phyloP scores from a whole-genome alignment of 352 stramenopile species.

The Pythium aphanidermatum region DNA sequence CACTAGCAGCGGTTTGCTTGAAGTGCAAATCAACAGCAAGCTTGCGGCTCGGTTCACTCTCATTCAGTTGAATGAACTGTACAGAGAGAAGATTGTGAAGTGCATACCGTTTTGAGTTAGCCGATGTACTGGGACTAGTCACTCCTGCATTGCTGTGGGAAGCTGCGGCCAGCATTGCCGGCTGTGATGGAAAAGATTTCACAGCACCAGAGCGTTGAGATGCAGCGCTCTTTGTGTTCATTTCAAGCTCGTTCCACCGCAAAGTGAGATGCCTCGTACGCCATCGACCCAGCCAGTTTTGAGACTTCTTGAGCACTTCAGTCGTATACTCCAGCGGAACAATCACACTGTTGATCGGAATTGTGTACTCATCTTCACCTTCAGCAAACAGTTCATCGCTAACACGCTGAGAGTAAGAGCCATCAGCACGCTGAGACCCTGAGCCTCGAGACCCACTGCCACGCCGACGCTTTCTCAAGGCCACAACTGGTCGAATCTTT shows the following conservation, averaged over 20 bases:
- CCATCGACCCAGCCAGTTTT: constrained; percentile 62
- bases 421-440: constrained; percentile 1
- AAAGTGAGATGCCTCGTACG: constrained; percentile 37
- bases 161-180: background rate
- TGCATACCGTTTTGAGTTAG: constrained; percentile 27
- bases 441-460: too few relatives aligned
- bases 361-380: constrained; percentile 6
- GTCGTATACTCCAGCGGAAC: constrained; percentile 37
- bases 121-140: constrained; percentile 4
- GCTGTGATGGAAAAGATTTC: constrained; percentile 8
- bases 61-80: constrained; percentile 43
- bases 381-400: constrained; percentile 1
- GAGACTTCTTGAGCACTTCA: constrained; percentile 60
- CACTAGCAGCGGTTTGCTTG: constrained; percentile 23
- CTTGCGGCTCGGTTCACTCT: constrained; percentile 39
- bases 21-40: constrained; percentile 50
- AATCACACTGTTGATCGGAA: constrained; percentile 10
- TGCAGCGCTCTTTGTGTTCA: constrained; percentile 30
- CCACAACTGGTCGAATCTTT: too few relatives aligned
- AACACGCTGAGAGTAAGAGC: constrained; percentile 1
- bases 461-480: too few relatives aligned
- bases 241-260: constrained; percentile 49
- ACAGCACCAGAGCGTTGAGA: constrained; percentile 2
- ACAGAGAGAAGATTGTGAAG: constrained; percentile 41
- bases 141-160: background rate